These are phyloP conservation scores for Daldinia eschscholtzii DNA, from an alignment of 2,329 filamentous ascomycete genomes.

Conservation along the genomic window DNA sequence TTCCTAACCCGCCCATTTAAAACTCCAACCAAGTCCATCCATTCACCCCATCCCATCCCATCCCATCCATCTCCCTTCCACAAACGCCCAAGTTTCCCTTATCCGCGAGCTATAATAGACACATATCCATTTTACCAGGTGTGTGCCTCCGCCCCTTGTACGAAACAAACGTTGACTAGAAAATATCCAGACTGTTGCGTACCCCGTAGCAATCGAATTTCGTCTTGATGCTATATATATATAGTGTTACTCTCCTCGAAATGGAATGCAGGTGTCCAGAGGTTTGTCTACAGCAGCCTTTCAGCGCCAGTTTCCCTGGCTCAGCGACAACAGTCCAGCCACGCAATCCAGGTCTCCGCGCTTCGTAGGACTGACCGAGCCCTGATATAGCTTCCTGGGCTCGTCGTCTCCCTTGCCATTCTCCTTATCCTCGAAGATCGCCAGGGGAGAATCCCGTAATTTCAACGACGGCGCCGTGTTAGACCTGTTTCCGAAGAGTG, in stretches of 20 bases:
- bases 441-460: slow-evolving; percentile 46
- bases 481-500: slow-evolving; percentile 51
- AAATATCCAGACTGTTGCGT: slow-evolving; percentile 4
- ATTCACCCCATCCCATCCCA: too few relatives aligned
- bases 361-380: slow-evolving; percentile 70
- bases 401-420: slow-evolving; percentile 29
- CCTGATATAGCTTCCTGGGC: slow-evolving; percentile 60
- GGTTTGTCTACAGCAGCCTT: not conserved
- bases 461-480: slow-evolving; percentile 58
- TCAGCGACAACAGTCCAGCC: slow-evolving; percentile 87
- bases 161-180: not conserved
- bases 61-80: slow-evolving; percentile 4
- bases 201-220: not conserved
- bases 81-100: slow-evolving; percentile 22
- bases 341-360: slow-evolving; percentile 88
- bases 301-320: slow-evolving; percentile 90
- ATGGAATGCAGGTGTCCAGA: not conserved
- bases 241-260: not conserved
- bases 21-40: slow-evolving; percentile 1
- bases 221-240: not conserved
- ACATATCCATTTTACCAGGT: not conserved
- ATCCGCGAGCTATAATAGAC: slow-evolving; percentile 5
- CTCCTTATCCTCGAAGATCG: slow-evolving; percentile 67
- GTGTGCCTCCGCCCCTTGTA: not conserved
- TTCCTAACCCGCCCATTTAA: slow-evolving; percentile 17